Percentiles rank a stretch among this genome's conserved stretches.
phyloP scores from a whole-genome alignment of 192 early-diverging fungal genomes.

The Coemansia umbellata region DNA sequence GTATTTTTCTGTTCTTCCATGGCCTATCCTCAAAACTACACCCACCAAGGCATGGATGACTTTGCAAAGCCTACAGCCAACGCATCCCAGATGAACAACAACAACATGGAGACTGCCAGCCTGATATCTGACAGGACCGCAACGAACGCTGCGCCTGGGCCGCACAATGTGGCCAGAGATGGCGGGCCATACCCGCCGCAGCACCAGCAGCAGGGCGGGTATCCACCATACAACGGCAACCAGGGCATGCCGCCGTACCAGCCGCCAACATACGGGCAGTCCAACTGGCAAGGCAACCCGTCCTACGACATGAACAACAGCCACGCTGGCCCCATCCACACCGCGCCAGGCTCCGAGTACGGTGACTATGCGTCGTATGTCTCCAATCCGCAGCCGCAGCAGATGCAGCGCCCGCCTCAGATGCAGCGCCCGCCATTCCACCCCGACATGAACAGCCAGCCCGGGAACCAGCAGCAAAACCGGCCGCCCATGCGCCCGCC shows the following conservation, averaged over 20 bases:
- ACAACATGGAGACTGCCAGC: slow-evolving; percentile 9
- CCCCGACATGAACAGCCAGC: slow-evolving; percentile 7
- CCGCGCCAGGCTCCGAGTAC: slow-evolving; percentile 9
- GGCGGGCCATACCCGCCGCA: slow-evolving; percentile 9
- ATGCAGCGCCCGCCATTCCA: slow-evolving; percentile 2
- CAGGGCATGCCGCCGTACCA: slow-evolving; percentile 2
- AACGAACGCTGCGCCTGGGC: background rate
- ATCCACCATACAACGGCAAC: background rate
- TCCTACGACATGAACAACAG: background rate
- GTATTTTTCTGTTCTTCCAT: background rate
- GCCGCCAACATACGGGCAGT: slow-evolving; percentile 1
- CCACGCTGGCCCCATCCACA: slow-evolving; percentile 18
- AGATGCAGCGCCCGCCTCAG: background rate
- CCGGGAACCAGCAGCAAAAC: background rate
- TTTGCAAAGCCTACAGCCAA: no score
- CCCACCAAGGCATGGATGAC: slow-evolving; percentile 39
- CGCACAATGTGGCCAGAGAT: background rate
- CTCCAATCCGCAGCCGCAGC: slow-evolving; percentile 4
- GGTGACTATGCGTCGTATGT: slow-evolving; percentile 25
- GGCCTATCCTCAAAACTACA: slow-evolving; percentile 27
- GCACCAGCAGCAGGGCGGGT: slow-evolving; percentile 1
- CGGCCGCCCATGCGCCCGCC: slow-evolving; percentile 1
- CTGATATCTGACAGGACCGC: slow-evolving; percentile 4
- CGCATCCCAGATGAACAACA: no score
- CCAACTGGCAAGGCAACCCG: slow-evolving; percentile 5